Evolutionary conservation across 2,329 filamentous ascomycete genomes (phyloP).

Genomic region (Parafenestella ontariensis): DNA sequence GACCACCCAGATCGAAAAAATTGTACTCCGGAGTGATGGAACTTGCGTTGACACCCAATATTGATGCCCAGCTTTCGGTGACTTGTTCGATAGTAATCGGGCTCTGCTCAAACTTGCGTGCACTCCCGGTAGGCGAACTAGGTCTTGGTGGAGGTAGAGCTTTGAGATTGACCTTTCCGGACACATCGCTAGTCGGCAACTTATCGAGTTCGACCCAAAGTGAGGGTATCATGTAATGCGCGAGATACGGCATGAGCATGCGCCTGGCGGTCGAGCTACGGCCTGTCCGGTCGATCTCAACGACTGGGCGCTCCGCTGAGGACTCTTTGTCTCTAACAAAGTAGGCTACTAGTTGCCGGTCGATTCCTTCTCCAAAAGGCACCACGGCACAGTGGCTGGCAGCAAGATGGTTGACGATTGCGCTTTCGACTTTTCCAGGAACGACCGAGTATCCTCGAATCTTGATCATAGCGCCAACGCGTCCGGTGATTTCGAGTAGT

Average conservation of each 20-base stretch:
- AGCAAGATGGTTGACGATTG: slow-evolving; percentile 72
- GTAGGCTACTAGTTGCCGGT: slow-evolving; percentile 78
- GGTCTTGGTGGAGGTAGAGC: slow-evolving; percentile 67
- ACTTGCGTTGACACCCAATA: slow-evolving; percentile 68
- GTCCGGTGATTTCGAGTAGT: slow-evolving; percentile 75
- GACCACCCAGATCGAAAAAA: slow-evolving; percentile 83
- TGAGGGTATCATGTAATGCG: slow-evolving; percentile 83
- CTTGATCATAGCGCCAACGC: slow-evolving; percentile 82
- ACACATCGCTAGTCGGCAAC: slow-evolving; percentile 78
- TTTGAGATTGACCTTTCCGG: slow-evolving; percentile 79
- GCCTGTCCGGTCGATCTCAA: slow-evolving; percentile 73
- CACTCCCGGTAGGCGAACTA: slow-evolving; percentile 56
- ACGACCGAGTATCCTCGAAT: slow-evolving; percentile 80
- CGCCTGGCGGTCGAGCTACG: slow-evolving; percentile 74
- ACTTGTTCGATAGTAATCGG: slow-evolving; percentile 72
- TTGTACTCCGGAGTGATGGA: slow-evolving; percentile 73
- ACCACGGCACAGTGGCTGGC: slow-evolving; percentile 75
- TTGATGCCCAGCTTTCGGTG: slow-evolving; percentile 74
- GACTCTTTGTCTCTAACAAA: slow-evolving; percentile 72
- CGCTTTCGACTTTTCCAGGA: slow-evolving; percentile 76
- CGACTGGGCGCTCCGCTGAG: slow-evolving; percentile 62
- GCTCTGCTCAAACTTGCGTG: slow-evolving; percentile 63
- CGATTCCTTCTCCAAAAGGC: slow-evolving; percentile 77
- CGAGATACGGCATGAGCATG: slow-evolving; percentile 69
- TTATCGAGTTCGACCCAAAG: slow-evolving; percentile 76